phyloP scores from a whole-genome alignment of 805 yeast species.

The Lipomyces mesembrius region DNA sequence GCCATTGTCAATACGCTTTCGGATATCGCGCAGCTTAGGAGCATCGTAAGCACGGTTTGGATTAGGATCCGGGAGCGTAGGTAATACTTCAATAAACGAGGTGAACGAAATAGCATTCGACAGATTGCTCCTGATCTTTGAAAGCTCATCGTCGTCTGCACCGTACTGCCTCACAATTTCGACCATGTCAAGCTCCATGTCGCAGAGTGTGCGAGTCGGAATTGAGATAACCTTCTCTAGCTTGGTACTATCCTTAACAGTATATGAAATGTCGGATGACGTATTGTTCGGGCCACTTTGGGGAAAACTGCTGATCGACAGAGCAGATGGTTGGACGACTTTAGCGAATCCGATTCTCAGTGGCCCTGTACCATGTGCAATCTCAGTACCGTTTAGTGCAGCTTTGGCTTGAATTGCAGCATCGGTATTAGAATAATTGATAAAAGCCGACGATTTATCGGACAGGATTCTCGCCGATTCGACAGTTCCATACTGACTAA shows the following conservation, averaged over 20 bases:
- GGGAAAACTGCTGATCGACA: neutral
- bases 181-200: constrained; percentile 43
- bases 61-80: constrained; percentile 73
- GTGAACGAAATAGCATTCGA: constrained; percentile 42
- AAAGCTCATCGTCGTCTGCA: constrained; percentile 41
- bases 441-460: constrained; percentile 55
- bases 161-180: constrained; percentile 46
- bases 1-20: constrained; percentile 71
- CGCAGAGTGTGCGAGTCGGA: constrained; percentile 39
- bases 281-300: neutral
- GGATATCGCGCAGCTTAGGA: constrained; percentile 81
- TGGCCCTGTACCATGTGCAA: constrained; percentile 74
- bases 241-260: constrained; percentile 23
- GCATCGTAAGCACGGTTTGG: constrained; percentile 79
- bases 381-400: constrained; percentile 77
- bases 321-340: constrained; percentile 46
- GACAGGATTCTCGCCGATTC: constrained; percentile 64
- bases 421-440: constrained; percentile 73
- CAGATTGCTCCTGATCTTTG: constrained; percentile 42
- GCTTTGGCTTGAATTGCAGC: constrained; percentile 80
- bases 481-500: constrained; percentile 65
- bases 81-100: constrained; percentile 45
- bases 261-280: constrained; percentile 30
- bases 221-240: constrained; percentile 34
- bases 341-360: constrained; percentile 86